A percentile compares a stretch with the other conserved stretches of the same genome.
Conservation (phyloP, 306 rosid genomes). For the Abrus pulchellus region DNA sequence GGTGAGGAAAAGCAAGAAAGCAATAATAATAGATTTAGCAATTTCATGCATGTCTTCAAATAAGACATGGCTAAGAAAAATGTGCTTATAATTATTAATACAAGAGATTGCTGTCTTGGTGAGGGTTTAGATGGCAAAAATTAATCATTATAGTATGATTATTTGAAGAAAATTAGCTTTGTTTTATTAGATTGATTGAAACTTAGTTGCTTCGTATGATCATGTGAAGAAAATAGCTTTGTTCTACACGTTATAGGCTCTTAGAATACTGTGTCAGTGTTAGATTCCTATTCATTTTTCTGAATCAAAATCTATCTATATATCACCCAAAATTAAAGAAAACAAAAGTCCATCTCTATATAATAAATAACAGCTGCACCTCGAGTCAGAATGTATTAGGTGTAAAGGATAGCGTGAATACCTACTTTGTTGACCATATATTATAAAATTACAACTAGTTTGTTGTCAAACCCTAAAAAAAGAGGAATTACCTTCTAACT, state of each 20-base stretch:
- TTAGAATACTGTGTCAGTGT: constrained; percentile 9
- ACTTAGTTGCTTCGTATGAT: constrained; percentile 16
- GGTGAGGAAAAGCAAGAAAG: constrained; percentile 31
- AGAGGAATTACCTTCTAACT: constrained; percentile 14
- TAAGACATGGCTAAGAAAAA: constrained; percentile 40
- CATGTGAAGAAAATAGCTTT: not conserved
- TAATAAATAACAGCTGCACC: not conserved
- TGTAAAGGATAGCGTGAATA: not conserved
- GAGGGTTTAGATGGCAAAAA: constrained; percentile 24
- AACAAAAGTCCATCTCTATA: not conserved
- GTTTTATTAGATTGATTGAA: constrained; percentile 24
- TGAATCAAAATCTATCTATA: not conserved
- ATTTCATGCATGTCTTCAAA: constrained; percentile 51
- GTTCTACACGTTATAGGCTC: constrained; percentile 12
- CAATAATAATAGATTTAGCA: not conserved
- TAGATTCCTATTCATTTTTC: constrained; percentile 21
- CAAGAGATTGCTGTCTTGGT: constrained; percentile 41
- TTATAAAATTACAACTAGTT: constrained; percentile 35
- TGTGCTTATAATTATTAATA: constrained; percentile 44
- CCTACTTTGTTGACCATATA: constrained; percentile 26
- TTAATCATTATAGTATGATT: constrained; percentile 35
- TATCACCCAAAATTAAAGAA: not conserved
- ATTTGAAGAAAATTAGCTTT: not conserved
- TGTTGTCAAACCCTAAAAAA: constrained; percentile 14
- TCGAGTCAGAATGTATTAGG: constrained; percentile 11